phyloP scores from a whole-genome alignment of 805 yeast species.

The Cyberlindnera nakhonratchasimensis region DNA sequence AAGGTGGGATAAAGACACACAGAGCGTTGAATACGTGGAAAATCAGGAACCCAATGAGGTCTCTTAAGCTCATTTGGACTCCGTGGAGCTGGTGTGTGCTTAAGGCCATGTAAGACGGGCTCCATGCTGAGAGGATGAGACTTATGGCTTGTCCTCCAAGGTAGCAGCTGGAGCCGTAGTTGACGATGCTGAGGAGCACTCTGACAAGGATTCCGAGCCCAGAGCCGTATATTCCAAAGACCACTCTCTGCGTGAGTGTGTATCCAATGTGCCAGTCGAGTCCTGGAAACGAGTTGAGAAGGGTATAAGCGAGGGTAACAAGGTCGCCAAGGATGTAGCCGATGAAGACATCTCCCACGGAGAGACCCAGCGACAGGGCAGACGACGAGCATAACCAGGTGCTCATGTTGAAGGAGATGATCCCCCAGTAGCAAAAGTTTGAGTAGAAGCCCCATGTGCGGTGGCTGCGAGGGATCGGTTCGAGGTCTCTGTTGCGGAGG shows the following conservation, averaged over 20 bases:
- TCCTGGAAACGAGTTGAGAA: constrained; percentile 48
- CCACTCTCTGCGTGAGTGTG: constrained; percentile 43
- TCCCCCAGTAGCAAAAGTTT: constrained; percentile 43
- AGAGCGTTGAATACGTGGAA: constrained; percentile 42
- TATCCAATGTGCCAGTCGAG: constrained; percentile 47
- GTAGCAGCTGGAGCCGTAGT: constrained; percentile 45
- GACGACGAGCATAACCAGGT: constrained; percentile 46
- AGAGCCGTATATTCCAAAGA: constrained; percentile 46
- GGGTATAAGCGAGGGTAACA: constrained; percentile 40
- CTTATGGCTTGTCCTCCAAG: constrained; percentile 41
- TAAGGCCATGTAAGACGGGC: constrained; percentile 30
- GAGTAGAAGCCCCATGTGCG: constrained; percentile 41
- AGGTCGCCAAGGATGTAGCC: constrained; percentile 42
- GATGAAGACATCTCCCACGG: constrained; percentile 44
- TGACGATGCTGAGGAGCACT: constrained; percentile 43
- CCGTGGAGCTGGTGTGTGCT: background rate
- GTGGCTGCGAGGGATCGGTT: constrained; percentile 20
- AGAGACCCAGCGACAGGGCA: constrained; percentile 41
- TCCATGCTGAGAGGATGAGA: constrained; percentile 39
- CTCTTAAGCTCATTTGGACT: constrained; percentile 22
- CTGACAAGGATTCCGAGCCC: constrained; percentile 39
- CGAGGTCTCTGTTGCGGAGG: constrained; percentile 11
- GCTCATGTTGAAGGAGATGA: constrained; percentile 41
- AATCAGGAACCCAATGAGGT: constrained; percentile 39
- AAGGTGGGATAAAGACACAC: constrained; percentile 41